Conservation (phyloP, 2,329 filamentous ascomycete species). For the Aspergillus tanneri region DNA sequence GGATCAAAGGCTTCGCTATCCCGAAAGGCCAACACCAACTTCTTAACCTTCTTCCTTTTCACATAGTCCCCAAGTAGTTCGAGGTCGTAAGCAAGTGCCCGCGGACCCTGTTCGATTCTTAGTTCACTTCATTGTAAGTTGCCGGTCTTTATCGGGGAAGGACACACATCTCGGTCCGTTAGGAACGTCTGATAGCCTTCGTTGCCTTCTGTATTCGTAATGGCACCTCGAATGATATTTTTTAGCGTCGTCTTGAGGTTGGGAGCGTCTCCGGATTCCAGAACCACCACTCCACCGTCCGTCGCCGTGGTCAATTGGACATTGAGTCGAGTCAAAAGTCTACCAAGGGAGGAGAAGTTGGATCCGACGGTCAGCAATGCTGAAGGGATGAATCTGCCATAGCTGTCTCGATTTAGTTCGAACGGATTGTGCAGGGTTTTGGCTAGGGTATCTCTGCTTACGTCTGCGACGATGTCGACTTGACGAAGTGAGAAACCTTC, state of each 20-base stretch:
- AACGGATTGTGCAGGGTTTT: background rate
- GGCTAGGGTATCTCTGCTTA: constrained; percentile 24
- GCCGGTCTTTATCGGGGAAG: background rate
- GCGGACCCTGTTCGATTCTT: constrained; percentile 33
- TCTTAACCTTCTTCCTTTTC: constrained; percentile 35
- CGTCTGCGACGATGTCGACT: constrained; percentile 35
- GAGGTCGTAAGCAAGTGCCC: constrained; percentile 47
- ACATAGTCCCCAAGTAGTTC: constrained; percentile 47
- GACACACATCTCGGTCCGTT: constrained; percentile 38
- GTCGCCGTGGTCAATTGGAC: constrained; percentile 30
- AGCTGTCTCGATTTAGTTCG: constrained; percentile 29
- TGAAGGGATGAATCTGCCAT: constrained; percentile 41
- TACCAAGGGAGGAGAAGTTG: constrained; percentile 43
- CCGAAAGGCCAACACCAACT: constrained; percentile 45
- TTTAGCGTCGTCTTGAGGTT: constrained; percentile 50
- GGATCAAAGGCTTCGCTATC: constrained; percentile 51
- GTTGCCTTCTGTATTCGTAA: constrained; percentile 40
- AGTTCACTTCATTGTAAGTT: constrained; percentile 2
- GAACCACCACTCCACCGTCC: constrained; percentile 39
- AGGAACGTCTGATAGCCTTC: constrained; percentile 42
- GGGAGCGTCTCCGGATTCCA: constrained; percentile 46
- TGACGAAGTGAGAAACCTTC: constrained; percentile 40
- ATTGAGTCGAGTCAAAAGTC: constrained; percentile 40
- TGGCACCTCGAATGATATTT: constrained; percentile 45
- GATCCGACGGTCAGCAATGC: constrained; percentile 46